Percentiles rank a stretch among this genome's conserved stretches.
phyloP scores from a whole-genome alignment of 1,139 yeast genomes.

The Yamadazyma buinensis region DNA sequence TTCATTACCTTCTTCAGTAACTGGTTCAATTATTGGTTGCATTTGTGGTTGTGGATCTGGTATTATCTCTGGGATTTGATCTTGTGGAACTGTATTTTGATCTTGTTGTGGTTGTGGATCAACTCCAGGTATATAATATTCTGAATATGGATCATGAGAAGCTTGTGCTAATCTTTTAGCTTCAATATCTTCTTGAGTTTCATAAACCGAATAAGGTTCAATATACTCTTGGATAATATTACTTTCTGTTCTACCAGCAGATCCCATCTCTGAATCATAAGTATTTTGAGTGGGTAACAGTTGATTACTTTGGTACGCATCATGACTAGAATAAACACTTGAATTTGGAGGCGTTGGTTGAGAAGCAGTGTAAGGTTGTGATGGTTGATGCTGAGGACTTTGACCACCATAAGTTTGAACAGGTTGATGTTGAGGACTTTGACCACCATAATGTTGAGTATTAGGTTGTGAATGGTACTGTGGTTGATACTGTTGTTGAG shows the following conservation, averaged over 20 bases:
- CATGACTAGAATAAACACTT: constrained; percentile 4
- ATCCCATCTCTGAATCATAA: constrained; percentile 3
- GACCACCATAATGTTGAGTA: not conserved
- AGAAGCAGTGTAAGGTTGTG: not conserved
- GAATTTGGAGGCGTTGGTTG: constrained; percentile 4
- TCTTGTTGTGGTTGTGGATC: constrained; percentile 1
- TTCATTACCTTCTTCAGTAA: not conserved
- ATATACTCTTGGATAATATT: constrained; percentile 10
- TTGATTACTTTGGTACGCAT: constrained; percentile 5
- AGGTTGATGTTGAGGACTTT: not conserved
- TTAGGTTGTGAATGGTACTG: constrained; percentile 1
- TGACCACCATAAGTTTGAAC: not conserved
- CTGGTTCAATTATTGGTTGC: not conserved
- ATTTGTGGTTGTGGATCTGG: not conserved
- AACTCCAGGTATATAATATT: constrained; percentile 12
- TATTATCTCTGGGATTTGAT: constrained; percentile 1
- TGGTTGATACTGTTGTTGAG: constrained; percentile 1
- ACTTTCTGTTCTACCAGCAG: constrained; percentile 8
- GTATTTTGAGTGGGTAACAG: constrained; percentile 7
- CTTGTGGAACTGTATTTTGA: constrained; percentile 3
- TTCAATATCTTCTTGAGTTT: constrained; percentile 16
- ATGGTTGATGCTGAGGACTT: constrained; percentile 1
- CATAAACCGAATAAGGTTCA: constrained; percentile 32
- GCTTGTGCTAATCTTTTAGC: constrained; percentile 15
- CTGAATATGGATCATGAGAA: constrained; percentile 23